A percentile compares a stretch with the other conserved stretches of the same genome.
Evolutionary conservation across 208 protist species (phyloP).

Genomic region (Trypanosomatidae sp.): DNA sequence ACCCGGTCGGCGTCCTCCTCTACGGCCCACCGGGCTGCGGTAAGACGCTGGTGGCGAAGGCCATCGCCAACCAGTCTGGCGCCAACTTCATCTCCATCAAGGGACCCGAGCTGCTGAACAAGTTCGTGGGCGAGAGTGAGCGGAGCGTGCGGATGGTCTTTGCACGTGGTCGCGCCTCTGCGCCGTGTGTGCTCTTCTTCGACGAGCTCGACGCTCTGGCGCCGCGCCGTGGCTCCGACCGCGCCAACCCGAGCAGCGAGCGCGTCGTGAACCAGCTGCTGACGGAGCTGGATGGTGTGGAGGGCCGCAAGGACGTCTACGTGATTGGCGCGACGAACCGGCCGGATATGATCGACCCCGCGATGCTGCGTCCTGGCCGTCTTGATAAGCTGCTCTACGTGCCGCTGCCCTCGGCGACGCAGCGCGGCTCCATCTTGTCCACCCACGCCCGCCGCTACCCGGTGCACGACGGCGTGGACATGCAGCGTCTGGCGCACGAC

Average conservation of each 20-base stretch:
- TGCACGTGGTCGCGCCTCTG: too few relatives aligned
- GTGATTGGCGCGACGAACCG: constrained; percentile 99
- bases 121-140: constrained; percentile 99
- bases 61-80: constrained; percentile 94
- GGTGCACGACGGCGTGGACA: constrained; percentile 69
- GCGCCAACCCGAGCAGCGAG: constrained; percentile 92
- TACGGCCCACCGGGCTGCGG: constrained; percentile 99
- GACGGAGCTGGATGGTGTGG: constrained; percentile 99
- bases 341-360: constrained; percentile 98
- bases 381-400: constrained; percentile 98
- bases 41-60: constrained; percentile 96
- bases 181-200: constrained; percentile 99
- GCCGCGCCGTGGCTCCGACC: constrained; percentile 89
- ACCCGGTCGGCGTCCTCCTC: constrained; percentile 96
- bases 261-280: constrained; percentile 99
- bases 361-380: constrained; percentile 97
- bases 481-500: constrained; percentile 77
- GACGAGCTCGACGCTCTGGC: constrained; percentile 99
- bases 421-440: constrained; percentile 89
- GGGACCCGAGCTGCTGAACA: constrained; percentile 98
- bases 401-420: constrained; percentile 87
- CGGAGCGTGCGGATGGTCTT: constrained; percentile 98
- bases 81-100: constrained; percentile 99
- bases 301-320: constrained; percentile 94
- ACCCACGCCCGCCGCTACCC: constrained; percentile 92